Percentiles rank a stretch among this genome's conserved stretches.
These are phyloP conservation scores for Uronychia setigera DNA, from an alignment of 73 alveolate species.

Conservation along the genomic window DNA sequence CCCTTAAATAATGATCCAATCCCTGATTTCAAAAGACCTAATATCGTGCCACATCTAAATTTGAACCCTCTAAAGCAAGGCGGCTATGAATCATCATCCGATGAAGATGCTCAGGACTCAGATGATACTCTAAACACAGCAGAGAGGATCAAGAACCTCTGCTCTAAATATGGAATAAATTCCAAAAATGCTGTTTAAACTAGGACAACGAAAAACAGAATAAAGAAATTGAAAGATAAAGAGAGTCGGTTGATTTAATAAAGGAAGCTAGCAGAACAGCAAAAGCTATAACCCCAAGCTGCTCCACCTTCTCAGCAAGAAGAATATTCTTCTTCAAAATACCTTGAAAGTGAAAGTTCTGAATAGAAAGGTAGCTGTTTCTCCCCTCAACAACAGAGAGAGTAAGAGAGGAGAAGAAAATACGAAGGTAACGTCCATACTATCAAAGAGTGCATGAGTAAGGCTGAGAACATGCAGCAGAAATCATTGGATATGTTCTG, in stretches of 20 bases:
- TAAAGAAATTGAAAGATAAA: not conserved
- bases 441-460: not conserved
- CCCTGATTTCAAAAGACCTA: not conserved
- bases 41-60: not conserved
- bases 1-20: not conserved
- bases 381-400: not conserved
- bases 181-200: not conserved
- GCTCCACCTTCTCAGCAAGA: not conserved
- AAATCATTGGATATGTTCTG: not conserved
- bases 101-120: not conserved
- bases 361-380: not conserved
- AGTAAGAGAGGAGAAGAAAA: not conserved
- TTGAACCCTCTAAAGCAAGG: not conserved
- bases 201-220: not conserved
- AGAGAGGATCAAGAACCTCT: not conserved
- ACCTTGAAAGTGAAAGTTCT: not conserved
- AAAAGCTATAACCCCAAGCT: not conserved
- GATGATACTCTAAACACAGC: not conserved
- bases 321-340: not conserved
- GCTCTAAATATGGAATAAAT: not conserved
- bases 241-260: not conserved
- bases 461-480: not conserved
- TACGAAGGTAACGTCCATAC: not conserved
- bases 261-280: not conserved
- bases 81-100: not conserved